Conservation (phyloP, 1,139 yeast genomes). For the Suhomyces atakaporum region DNA sequence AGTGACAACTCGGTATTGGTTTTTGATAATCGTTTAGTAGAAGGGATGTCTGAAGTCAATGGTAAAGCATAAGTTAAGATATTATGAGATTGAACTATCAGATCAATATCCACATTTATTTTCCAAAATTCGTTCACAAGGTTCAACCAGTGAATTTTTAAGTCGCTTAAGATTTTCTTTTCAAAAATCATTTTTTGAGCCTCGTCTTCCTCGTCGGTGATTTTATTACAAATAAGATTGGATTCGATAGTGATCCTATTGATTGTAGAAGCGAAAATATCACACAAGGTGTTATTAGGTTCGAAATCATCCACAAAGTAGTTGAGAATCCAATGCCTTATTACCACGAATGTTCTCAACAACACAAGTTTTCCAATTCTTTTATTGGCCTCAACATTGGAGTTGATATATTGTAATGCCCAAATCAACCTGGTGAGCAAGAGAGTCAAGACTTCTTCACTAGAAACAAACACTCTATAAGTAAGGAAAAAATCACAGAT, state of each 20-base stretch:
- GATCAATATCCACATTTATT: slow-evolving; percentile 27
- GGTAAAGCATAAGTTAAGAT: slow-evolving; percentile 33
- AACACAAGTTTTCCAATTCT: slow-evolving; percentile 67
- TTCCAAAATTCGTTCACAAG: slow-evolving; percentile 38
- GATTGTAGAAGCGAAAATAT: slow-evolving; percentile 47
- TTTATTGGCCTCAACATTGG: slow-evolving; percentile 31
- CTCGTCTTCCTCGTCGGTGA: slow-evolving; percentile 7
- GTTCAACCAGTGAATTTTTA: slow-evolving; percentile 45
- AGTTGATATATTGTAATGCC: slow-evolving; percentile 58
- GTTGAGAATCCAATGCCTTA: slow-evolving; percentile 87
- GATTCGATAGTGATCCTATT: slow-evolving; percentile 47
- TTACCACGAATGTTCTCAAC: slow-evolving; percentile 82
- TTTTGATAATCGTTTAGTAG: slow-evolving; percentile 28
- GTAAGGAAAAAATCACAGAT: slow-evolving; percentile 85
- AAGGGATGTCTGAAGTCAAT: slow-evolving; percentile 24
- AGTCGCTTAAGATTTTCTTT: slow-evolving; percentile 47
- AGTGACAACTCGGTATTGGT: slow-evolving; percentile 43
- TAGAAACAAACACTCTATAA: slow-evolving; percentile 67
- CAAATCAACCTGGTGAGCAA: slow-evolving; percentile 69
- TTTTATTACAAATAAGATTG: slow-evolving; percentile 23
- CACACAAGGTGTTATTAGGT: slow-evolving; percentile 47
- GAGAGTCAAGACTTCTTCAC: slow-evolving; percentile 58
- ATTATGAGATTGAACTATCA: slow-evolving; percentile 17
- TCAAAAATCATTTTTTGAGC: slow-evolving; percentile 26
- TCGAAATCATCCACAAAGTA: slow-evolving; percentile 73